Evolutionary conservation across 2,329 filamentous ascomycete genomes (phyloP).

Genomic region (Fusarium abutilonis): DNA sequence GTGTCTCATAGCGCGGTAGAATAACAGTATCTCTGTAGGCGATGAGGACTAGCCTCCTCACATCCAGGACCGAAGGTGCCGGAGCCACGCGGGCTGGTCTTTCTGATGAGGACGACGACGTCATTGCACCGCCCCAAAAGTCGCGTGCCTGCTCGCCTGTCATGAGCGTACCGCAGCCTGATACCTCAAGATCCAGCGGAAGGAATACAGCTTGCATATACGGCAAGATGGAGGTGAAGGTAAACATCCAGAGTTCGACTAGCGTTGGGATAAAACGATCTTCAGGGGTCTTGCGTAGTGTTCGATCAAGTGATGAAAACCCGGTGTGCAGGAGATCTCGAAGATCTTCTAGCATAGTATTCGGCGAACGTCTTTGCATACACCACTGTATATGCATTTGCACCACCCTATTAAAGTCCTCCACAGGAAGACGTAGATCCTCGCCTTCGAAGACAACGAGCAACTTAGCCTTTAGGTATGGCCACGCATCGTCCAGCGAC

Average conservation of each 20-base stretch:
- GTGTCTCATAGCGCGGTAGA: slow-evolving; percentile 84
- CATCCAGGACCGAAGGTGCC: slow-evolving; percentile 73
- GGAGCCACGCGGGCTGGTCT: slow-evolving; percentile 57
- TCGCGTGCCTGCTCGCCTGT: slow-evolving; percentile 81
- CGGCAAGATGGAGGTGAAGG: slow-evolving; percentile 88
- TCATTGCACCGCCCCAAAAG: slow-evolving; percentile 83
- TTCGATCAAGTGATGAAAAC: slow-evolving; percentile 86
- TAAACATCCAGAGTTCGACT: slow-evolving; percentile 93
- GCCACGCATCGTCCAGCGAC: slow-evolving; percentile 83
- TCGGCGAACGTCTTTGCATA: slow-evolving; percentile 76
- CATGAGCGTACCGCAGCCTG: slow-evolving; percentile 83
- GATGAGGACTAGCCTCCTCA: slow-evolving; percentile 87
- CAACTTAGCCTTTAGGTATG: slow-evolving; percentile 78
- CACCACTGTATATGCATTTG: slow-evolving; percentile 81
- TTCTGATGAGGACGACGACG: slow-evolving; percentile 47
- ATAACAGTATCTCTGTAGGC: slow-evolving; percentile 91
- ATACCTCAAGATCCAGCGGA: slow-evolving; percentile 91
- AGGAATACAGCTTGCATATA: slow-evolving; percentile 97
- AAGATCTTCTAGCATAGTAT: slow-evolving; percentile 78
- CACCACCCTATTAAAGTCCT: slow-evolving; percentile 86
- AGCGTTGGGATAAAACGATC: slow-evolving; percentile 89
- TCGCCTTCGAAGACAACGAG: slow-evolving; percentile 84
- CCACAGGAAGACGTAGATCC: slow-evolving; percentile 79
- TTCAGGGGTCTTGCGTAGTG: slow-evolving; percentile 79
- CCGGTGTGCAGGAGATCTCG: slow-evolving; percentile 81